Percentiles rank a stretch among this genome's conserved stretches.
Conservation (phyloP, 192 early-diverging fungal species). For the Coemansia sp. region DNA sequence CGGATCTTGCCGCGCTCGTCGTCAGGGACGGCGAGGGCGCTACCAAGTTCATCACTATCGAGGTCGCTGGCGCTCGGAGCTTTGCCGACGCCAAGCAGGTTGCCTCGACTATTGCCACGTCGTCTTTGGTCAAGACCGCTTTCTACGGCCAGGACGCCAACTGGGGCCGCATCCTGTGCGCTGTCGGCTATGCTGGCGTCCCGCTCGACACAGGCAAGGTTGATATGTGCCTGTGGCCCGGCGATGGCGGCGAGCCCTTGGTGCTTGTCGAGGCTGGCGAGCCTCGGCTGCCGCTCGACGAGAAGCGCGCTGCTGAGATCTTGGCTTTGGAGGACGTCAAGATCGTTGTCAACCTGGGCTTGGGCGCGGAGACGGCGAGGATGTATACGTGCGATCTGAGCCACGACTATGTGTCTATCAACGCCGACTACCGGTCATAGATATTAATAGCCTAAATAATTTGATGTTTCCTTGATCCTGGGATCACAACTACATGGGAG, state of each 20-base stretch:
- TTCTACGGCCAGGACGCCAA: constrained; percentile 97
- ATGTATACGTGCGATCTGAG: constrained; percentile 97
- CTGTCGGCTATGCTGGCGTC: constrained; percentile 82
- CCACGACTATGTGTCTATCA: constrained; percentile 93
- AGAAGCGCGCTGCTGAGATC: constrained; percentile 78
- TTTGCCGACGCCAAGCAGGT: constrained; percentile 81
- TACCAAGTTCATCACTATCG: constrained; percentile 93
- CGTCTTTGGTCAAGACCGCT: constrained; percentile 93
- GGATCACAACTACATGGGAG: neutral
- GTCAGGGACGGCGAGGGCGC: constrained; percentile 97
- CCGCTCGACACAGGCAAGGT: constrained; percentile 72
- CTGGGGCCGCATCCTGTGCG: constrained; percentile 95
- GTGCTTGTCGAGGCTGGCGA: constrained; percentile 78
- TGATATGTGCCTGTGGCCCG: constrained; percentile 70
- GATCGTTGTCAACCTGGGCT: constrained; percentile 75
- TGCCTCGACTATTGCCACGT: constrained; percentile 86
- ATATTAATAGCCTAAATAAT: neutral
- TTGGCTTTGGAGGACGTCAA: constrained; percentile 83
- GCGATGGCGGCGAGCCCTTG: constrained; percentile 62
- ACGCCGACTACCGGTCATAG: constrained; percentile 81
- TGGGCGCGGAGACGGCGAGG: constrained; percentile 71
- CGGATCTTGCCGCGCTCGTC: constrained; percentile 84
- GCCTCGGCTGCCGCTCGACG: constrained; percentile 76
- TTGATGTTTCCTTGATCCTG: neutral
- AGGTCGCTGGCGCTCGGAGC: constrained; percentile 71